Evolutionary conservation across 2,329 filamentous ascomycete genomes (phyloP), one percentile per base, ranked within the genome.

Genomic region (Talaromyces sp.): DNA sequence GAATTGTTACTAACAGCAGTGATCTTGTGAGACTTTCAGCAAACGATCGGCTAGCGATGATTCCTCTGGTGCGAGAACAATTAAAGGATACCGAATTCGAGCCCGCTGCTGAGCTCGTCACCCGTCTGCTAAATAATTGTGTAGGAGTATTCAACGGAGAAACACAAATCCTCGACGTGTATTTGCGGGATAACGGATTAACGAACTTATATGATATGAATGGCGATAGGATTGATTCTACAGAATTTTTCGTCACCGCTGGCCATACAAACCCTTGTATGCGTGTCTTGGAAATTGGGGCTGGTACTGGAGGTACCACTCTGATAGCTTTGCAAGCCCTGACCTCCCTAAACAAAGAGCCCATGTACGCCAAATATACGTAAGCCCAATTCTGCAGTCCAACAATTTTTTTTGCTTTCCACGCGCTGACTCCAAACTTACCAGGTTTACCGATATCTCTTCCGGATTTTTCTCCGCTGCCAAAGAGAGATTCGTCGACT

Each of bases 401-500:
- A 45, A n/a, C 5, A 3, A n/a, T 11, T 45, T 43, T 45, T 43
- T 45, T 45, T 45, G 9, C n/a, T 9, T 45, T 45, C 11, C 41
- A 45, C 41, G 7, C 41, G n/a, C 41, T 45, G n/a, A 45, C 41
- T 45, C 39, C 4, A 27, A 17, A 9, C n/a, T 8, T 45, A n/a
- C 3, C 33, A 67, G 50, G 17, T 69, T 61, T 47, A 69, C 68
- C n/a, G 68, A 69, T 61, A 64, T 69, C 2, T 69, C 67, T 5
- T 39, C 67, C 1, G 68, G 67, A 8, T 69, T 69, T 62, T 69
- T 69, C 56, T 61, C 22, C 17, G 69, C 70, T 4, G 78, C 61
- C 76, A 2, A 66, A 67, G 71, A 74, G 43, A 61, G 64, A 1
- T 77, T 80, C 45, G 61, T 67, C 0, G 63, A 63, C 3, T 69